A percentile compares a stretch with the other conserved stretches of the same genome.
These are phyloP conservation scores for Solanum gandarillasii DNA, from an alignment of 257 asterid species.

Conservation along the genomic window DNA sequence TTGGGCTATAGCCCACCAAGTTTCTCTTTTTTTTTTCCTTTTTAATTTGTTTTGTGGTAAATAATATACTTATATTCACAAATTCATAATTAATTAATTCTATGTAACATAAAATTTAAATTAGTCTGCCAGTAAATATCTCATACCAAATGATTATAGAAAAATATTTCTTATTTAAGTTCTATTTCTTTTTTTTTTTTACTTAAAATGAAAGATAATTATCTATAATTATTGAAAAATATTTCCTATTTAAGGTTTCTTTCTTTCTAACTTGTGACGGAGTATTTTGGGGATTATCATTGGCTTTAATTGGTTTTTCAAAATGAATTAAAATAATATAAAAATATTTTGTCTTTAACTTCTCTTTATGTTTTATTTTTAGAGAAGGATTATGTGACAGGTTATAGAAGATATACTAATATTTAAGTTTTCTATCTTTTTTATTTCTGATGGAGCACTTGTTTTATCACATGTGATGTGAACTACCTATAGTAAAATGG, in stretches of 20 bases:
- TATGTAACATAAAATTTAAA: background rate
- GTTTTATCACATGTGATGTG: background rate
- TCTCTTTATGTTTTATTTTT: background rate
- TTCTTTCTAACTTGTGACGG: background rate
- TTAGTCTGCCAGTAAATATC: background rate
- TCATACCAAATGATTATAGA: background rate
- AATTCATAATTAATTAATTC: background rate
- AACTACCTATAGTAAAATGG: background rate
- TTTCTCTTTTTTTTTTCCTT: background rate
- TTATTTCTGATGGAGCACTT: background rate
- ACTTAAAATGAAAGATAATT: background rate
- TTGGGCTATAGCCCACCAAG: background rate
- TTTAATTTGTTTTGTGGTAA: background rate
- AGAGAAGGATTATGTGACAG: background rate
- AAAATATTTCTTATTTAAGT: background rate
- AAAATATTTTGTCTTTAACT: background rate
- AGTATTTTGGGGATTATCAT: background rate
- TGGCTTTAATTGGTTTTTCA: background rate
- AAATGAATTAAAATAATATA: background rate
- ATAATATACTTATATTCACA: background rate
- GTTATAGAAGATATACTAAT: too few relatives aligned
- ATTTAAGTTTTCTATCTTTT: background rate
- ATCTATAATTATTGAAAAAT: background rate
- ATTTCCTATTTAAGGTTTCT: background rate
- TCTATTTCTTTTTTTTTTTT: background rate